Conservation (phyloP, 1,284 basidiomycete species). For the Sparassis latifolia region DNA sequence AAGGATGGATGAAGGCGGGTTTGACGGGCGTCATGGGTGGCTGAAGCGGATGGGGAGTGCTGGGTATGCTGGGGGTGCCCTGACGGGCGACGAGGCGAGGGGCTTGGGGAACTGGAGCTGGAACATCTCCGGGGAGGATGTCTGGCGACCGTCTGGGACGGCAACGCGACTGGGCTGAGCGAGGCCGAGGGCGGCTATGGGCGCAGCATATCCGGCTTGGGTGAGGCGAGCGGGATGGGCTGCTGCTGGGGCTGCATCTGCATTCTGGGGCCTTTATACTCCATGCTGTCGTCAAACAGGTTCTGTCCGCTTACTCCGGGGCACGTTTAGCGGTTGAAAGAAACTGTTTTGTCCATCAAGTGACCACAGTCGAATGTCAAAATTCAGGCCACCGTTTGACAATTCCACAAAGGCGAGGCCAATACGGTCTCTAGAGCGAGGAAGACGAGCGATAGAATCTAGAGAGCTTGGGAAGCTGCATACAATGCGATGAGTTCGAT, state of each 20-base stretch:
- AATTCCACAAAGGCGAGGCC: too few species aligned
- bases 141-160: constrained; percentile 16
- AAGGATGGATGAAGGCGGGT: constrained; percentile 67
- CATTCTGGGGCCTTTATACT: too few species aligned
- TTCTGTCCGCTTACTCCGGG: constrained; percentile 20
- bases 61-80: constrained; percentile 23
- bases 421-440: too few species aligned
- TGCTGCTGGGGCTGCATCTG: constrained; percentile 21
- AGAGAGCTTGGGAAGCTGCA: too few species aligned
- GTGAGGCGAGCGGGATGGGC: constrained; percentile 53
- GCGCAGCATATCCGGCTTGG: constrained; percentile 64
- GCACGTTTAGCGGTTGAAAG: too few species aligned
- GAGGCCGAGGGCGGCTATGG: constrained; percentile 55
- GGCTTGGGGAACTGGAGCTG: constrained; percentile 28
- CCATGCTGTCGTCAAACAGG: constrained; percentile 25
- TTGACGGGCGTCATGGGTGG: constrained; percentile 72
- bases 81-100: constrained; percentile 21
- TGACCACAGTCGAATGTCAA: too few species aligned
- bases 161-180: constrained; percentile 37
- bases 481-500: too few species aligned
- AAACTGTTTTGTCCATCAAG: too few species aligned
- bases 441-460: too few species aligned
- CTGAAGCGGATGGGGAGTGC: constrained; percentile 63
- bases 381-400: too few species aligned
- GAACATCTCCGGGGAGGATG: constrained; percentile 31